phyloP scores from a whole-genome alignment of 306 rosid species.

The Pyrus pyrifolia region DNA sequence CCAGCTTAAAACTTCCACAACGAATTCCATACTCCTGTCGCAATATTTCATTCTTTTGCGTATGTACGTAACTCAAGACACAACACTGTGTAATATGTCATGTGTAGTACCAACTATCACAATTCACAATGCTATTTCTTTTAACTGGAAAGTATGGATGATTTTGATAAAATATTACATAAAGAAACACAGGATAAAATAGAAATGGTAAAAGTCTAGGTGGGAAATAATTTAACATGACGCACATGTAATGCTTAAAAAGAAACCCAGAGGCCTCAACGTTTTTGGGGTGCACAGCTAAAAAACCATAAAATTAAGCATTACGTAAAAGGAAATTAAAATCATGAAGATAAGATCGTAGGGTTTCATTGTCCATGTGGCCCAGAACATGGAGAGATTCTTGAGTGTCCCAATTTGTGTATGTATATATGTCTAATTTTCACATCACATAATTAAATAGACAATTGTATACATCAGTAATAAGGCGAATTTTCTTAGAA shows the following conservation, averaged over 20 bases:
- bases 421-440: too few species aligned
- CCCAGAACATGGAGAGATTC: too few species aligned
- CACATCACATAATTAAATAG: too few species aligned
- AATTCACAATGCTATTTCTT: neutral
- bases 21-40: neutral
- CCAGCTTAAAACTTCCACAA: neutral
- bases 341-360: neutral
- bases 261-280: too few species aligned
- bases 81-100: neutral
- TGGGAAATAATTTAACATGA: too few species aligned
- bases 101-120: neutral
- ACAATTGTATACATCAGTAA: too few species aligned
- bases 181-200: neutral
- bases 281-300: neutral
- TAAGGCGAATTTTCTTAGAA: too few species aligned
- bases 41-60: neutral
- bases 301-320: neutral
- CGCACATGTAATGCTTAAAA: too few species aligned
- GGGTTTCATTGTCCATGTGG: neutral
- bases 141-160: neutral
- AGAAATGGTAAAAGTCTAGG: too few species aligned
- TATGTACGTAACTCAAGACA: neutral
- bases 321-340: neutral
- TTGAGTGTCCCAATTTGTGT: too few species aligned
- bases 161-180: neutral